Evolutionary conservation across 2,329 filamentous ascomycete genomes (phyloP).

Genomic region (Chrysoporthe puriensis): DNA sequence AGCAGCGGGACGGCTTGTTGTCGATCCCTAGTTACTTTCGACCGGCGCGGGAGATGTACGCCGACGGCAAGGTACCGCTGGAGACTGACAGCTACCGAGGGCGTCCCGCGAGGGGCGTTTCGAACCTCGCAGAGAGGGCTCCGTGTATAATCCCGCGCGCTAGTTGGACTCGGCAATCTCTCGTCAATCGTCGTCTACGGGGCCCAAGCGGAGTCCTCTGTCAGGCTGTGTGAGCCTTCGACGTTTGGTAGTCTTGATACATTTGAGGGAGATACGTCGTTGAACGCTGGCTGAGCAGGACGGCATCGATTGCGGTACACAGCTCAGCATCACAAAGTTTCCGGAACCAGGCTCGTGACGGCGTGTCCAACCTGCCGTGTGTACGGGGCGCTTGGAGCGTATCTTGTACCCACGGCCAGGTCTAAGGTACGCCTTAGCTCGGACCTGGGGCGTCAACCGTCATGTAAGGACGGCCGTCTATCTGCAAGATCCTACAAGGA

Average conservation of each 20-base stretch:
- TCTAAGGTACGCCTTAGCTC: conserved; percentile 12
- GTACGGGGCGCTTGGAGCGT: conserved; percentile 7
- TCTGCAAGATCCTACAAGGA: conserved; percentile 23
- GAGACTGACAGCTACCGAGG: conserved; percentile 12
- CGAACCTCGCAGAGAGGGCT: not conserved
- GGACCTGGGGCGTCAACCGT: conserved; percentile 8
- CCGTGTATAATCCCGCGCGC: not conserved
- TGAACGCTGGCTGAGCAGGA: conserved; percentile 1
- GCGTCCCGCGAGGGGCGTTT: not conserved
- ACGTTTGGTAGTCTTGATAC: conserved; percentile 7
- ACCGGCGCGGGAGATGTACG: conserved; percentile 3
- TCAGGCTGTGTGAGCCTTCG: not conserved
- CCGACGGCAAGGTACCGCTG: conserved; percentile 6
- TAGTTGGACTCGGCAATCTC: conserved; percentile 9
- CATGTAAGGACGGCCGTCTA: conserved; percentile 4
- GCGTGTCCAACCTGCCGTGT: conserved; percentile 10
- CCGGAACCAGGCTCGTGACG: not conserved
- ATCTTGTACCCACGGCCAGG: conserved; percentile 10
- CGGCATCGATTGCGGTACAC: conserved; percentile 11
- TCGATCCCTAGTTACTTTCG: conserved; percentile 9
- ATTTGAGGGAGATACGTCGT: not conserved
- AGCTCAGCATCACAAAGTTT: conserved; percentile 15
- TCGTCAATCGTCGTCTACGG: not conserved
- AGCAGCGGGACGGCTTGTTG: conserved; percentile 1
- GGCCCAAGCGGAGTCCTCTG: not conserved